Conservation (phyloP, 352 stramenopile genomes). For the Achlya hypogyna region DNA sequence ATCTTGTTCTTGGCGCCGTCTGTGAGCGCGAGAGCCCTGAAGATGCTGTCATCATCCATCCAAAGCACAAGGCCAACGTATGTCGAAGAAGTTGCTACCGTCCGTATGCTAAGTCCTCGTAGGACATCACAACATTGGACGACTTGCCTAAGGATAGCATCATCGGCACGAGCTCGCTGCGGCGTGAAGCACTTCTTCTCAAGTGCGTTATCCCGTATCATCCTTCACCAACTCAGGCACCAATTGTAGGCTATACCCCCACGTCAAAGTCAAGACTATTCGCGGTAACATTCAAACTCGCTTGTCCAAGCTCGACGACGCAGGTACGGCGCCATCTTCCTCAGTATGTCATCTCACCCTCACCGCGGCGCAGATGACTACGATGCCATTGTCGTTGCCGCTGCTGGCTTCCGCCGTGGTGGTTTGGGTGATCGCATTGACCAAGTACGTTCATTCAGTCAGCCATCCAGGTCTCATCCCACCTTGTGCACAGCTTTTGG, state of each 20-base stretch:
- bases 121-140: constrained; percentile 39
- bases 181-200: constrained; percentile 66
- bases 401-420: constrained; percentile 69
- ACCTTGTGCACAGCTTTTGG: constrained; percentile 36
- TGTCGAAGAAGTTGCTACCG: background rate
- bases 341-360: background rate
- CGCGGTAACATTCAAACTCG: constrained; percentile 84
- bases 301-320: constrained; percentile 74
- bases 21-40: constrained; percentile 75
- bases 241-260: constrained; percentile 38
- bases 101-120: background rate
- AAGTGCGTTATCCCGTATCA: constrained; percentile 2
- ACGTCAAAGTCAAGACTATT: constrained; percentile 75
- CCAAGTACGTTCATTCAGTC: constrained; percentile 25
- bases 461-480: background rate
- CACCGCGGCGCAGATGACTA: constrained; percentile 39
- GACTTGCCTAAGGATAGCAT: constrained; percentile 54
- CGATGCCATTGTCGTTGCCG: constrained; percentile 80
- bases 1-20: constrained; percentile 73
- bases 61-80: constrained; percentile 67
- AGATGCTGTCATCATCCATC: constrained; percentile 58
- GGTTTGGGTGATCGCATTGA: constrained; percentile 64
- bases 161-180: constrained; percentile 77
- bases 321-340: constrained; percentile 19
- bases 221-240: background rate